Base-by-base conservation (phyloP, 345 rosid genomes). In the Eucalyptus urophylla region DNA sequence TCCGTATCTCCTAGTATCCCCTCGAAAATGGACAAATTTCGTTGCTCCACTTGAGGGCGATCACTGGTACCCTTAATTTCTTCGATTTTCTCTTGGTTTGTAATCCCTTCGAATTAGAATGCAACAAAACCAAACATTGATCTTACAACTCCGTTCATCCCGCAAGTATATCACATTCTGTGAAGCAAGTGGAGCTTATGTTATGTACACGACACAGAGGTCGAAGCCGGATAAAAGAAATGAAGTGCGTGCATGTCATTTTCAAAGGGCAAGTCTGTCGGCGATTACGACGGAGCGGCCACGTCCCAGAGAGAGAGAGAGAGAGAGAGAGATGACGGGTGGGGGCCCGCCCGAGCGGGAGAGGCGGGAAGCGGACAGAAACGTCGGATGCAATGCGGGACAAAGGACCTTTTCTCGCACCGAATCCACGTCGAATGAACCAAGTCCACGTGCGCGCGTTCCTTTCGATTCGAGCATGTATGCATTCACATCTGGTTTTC, bases 111-210 rank as follows among this genome's bases (percentile, higher is more conserved):
- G 25, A 72, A 33, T 31, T 67, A 67, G 6, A 31, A 31, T 67
- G 22, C 80, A 67, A 31, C 80, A 31, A 69, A 69, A 17, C 24
- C 37, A 16, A 69, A 31, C 24, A 8, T 69, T 19, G 80, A 69
- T 21, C 3, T 6, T 16, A 16, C 80, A 4, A 0, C 4, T n/a
- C 43, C 43, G 10, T 8, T 31, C 33, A 5, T 16, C 5, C 37
- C 4, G 40, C 11, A 5, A 56, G 14, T 11, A 56, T 4, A 1
- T 56, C 29, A 62, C 15, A 27, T 62, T 29, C 31, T 1, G 69
- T 3, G 16, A 62, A 60, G n/a, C 31, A 62, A 27, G n/a, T 3
- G 69, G 29, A 62, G 31, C 33, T 3, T 62, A 11, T 6, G 69
- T 60, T 27, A 60, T 3, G 4, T 1, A 60, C 17, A 62, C 16